Conservation (phyloP, 176 grass and related monocot genomes). For the Olyra latifolia region DNA sequence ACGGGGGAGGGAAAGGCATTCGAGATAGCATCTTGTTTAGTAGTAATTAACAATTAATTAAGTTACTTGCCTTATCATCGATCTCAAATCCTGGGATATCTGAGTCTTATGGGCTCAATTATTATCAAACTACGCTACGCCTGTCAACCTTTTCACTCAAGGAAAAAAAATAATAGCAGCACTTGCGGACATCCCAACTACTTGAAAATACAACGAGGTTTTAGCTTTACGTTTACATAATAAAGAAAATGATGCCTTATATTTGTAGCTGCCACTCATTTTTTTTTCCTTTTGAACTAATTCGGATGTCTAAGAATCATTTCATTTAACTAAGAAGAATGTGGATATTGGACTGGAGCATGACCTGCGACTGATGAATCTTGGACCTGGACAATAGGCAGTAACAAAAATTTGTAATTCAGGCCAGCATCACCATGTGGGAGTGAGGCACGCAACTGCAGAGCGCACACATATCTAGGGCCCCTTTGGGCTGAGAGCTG, state of each 20-base stretch:
- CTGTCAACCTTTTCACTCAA: constrained; percentile 7
- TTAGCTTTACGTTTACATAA: neutral
- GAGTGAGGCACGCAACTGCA: neutral
- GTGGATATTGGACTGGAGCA: neutral
- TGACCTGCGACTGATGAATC: too few species aligned
- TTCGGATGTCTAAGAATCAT: neutral
- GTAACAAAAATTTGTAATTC: neutral
- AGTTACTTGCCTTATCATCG: constrained; percentile 7
- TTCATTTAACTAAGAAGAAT: neutral
- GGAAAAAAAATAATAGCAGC: neutral
- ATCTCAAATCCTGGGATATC: constrained; percentile 45
- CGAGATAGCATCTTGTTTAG: neutral
- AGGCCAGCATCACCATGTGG: neutral
- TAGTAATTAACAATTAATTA: neutral
- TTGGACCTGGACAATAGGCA: neutral
- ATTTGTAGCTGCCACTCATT: neutral
- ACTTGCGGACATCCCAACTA: neutral
- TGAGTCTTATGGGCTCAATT: constrained; percentile 41
- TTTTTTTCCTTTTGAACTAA: neutral
- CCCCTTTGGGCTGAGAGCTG: neutral
- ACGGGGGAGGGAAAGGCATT: constrained; percentile 20
- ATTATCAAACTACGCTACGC: constrained; percentile 7
- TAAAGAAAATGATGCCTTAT: neutral
- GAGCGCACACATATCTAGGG: constrained; percentile 34
- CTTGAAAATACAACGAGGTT: neutral